Evolutionary conservation across 148 eudicot species (phyloP), one percentile per base, ranked within the genome.

Genomic region (Rhododendron vialii): DNA sequence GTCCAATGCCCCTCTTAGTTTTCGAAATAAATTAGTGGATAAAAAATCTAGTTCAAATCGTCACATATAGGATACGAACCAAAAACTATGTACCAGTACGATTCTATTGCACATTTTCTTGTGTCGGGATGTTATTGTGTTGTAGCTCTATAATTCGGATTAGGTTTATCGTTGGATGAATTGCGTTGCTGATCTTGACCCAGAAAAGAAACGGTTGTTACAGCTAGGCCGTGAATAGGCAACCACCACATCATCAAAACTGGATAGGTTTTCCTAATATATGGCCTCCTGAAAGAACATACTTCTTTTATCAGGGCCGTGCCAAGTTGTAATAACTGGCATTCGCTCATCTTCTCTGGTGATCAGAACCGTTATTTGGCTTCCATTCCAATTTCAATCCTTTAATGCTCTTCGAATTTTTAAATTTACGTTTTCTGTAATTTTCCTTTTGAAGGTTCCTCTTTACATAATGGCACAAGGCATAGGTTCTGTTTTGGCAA

Each of bases 401-500:
- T 7, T 63, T 11, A 0, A 35, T 0, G 2, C 17, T 59, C 17
- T 47, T 13, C 8, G 18, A 7, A 57, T 38, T 24, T 8, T 41
- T 13, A 41, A 26, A 38, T 38, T 8, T 30, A 45, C 36, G 14
- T 14, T 22, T 24, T 57, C 33, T 82, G 43, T 69, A 4, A 41
- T 86, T 82, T 26, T 28, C 74, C 17, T 78, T 80, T 81, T 81
- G 24, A 89, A 96, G 98, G 99, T 96, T 83, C 99, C 98, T 3
- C 87, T 92, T 33, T 96, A 95, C 86, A 83, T 96, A 38, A 38
- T 86, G 57, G 98, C 93, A 80, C 99, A 96, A 93, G 82, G 93
- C 30, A 88, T 88, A n/a, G 99, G 98, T 33, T 89, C 96, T 8
- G 81, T 88, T 53, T 28, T 92, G 88, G 99, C 94, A 24, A 88